Evolutionary conservation across 2,329 filamentous ascomycete species (phyloP), one percentile per base, ranked within the genome.

Genomic region (Fusarium sp.): DNA sequence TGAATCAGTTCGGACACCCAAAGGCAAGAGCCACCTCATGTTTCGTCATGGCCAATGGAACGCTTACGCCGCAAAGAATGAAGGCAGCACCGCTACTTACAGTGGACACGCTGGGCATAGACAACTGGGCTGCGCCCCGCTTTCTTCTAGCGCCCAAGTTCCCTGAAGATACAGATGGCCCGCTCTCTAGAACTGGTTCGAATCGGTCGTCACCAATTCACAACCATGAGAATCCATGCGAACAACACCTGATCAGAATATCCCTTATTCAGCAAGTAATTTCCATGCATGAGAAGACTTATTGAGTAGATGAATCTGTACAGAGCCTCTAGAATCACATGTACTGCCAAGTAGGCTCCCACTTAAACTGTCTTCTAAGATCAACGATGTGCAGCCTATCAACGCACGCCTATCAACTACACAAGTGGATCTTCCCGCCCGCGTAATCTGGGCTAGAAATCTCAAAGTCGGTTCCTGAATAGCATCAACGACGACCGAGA

Each of bases 31-130:
- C 65, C 64, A 64, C 61, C 46, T 58, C 44, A 64, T 58, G 73
- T 75, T 75, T 75, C 73, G 73, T 75, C 73, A 75, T 75, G 71
- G 61, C 60, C 63, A 65, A 68, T 63, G 46, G 48, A 45, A 54
- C 58, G 72, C 69, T 73, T 65, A 73, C 72, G 66, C 66, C 63
- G 68, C 63, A 69, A 69, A 74, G 68, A 62, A 66, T 43, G 59
- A 63, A 63, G 72, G 69, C 69, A 72, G 64, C 66, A 71, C 64
- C 60, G 65, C 58, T 67, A 51, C 60, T 71, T 64, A 59, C 68
- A 64, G 61, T 64, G 61, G 56, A 63, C 53, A 54, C 63, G 65
- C 66, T 58, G 52, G 51, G 51, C 51, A 54, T 54, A 22, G 51
- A 36, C 31, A 31, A 22, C 38, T 45, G 39, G 62, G 61, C 31